These are phyloP conservation scores for Medicago truncatula DNA, from an alignment of 306 rosid genomes.

Conservation along the genomic window DNA sequence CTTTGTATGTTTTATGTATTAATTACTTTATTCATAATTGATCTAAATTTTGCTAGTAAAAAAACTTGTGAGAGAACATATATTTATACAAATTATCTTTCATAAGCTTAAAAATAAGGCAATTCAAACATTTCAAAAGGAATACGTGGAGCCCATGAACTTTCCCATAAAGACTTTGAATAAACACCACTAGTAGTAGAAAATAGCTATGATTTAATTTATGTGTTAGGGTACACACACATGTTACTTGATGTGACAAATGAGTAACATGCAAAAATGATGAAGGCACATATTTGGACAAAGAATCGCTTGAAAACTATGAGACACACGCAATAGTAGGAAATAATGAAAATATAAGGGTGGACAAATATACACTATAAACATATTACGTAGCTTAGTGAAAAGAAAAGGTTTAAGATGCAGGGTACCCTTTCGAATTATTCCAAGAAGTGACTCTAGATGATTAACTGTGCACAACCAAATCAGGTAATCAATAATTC, in stretches of 20 bases:
- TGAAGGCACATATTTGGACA: constrained; percentile 35
- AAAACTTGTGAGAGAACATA: too few species aligned
- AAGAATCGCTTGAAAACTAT: constrained; percentile 58
- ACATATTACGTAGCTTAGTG: constrained; percentile 46
- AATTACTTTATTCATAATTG: too few species aligned
- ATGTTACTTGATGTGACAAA: constrained; percentile 51
- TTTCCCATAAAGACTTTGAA: constrained; percentile 39
- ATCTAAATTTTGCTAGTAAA: too few species aligned
- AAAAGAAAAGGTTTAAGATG: constrained; percentile 17
- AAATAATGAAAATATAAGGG: constrained; percentile 40
- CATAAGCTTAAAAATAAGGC: too few species aligned
- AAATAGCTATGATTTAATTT: neutral
- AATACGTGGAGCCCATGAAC: constrained; percentile 43
- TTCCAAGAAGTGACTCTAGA: constrained; percentile 44
- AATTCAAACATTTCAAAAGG: neutral
- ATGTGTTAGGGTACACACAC: neutral
- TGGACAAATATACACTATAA: constrained; percentile 44
- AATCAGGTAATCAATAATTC: constrained; percentile 64
- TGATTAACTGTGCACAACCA: constrained; percentile 51
- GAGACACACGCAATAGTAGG: constrained; percentile 49
- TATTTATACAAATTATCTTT: too few species aligned
- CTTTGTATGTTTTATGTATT: too few species aligned
- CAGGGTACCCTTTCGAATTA: constrained; percentile 47
- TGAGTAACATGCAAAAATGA: constrained; percentile 47
- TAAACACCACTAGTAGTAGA: constrained; percentile 28